Base-by-base conservation (phyloP, 192 early-diverging fungal genomes). In the Gorgonomyces haynaldii region DNA sequence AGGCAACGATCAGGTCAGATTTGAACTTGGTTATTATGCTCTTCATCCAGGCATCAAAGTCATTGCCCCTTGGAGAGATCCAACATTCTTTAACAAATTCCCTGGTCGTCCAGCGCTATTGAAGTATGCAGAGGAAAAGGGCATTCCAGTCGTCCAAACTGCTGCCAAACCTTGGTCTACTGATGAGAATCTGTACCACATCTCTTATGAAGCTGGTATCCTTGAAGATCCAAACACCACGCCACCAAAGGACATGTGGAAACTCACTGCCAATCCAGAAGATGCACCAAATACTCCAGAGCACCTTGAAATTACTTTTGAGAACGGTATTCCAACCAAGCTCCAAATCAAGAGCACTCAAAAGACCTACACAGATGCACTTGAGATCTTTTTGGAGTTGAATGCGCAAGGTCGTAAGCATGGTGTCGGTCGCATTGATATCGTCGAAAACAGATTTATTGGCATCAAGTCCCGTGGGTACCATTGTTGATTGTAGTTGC, bases 191-290 rank as follows among this genome's bases (percentile, higher is more conserved):
- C 69, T 98, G 49, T 95, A 89, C 82, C 91, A 98, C 71, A 98
- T 95, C 68, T 94, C 90, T 10, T 95, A 89, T 60, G 94, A 98
- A 70, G 91, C 92, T 53, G 95, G 92, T 53, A 90, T 96, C 47
- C 83, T 98, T 22, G 92, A 98, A 66, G 89, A 98, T 56, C 95
- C 95, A 42, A 76, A 86, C 67, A 73, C 78, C 37, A 91, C 90
- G n/a, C 95, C 95, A 37, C 91, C 92, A 59, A 82, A 78, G 61
- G 90, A 96, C 56, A 98, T 96, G 96, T 96, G 93, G 96, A 95
- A 96, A 72, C 75, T 98, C 25, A 96, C 90, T 12, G 86, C 89
- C 30, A 86, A 91, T 60, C 91, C 95, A 29, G 95, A 96, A 62
- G 84, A 94, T 50, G 91, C 95, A 0, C 95, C 95, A 62, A 84